A percentile compares a stretch with the other conserved stretches of the same genome.
These are phyloP conservation scores for Thalassiosira sp. DNA, from an alignment of 352 stramenopile genomes.

Conservation along the genomic window DNA sequence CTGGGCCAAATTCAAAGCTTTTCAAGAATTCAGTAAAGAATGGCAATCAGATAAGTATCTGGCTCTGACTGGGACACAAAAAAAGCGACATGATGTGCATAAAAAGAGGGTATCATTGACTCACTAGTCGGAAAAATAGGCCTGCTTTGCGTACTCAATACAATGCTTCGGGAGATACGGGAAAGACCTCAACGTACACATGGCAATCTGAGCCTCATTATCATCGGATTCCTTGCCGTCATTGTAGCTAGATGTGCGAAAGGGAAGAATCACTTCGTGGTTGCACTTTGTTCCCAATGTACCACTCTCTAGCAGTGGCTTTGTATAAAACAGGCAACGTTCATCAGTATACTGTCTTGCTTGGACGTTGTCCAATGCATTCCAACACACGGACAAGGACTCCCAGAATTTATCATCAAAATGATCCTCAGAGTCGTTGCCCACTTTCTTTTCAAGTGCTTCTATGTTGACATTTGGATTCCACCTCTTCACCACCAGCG, in stretches of 20 bases:
- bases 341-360: constrained; percentile 95
- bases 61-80: constrained; percentile 4
- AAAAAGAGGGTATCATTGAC: constrained; percentile 9
- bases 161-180: constrained; percentile 97
- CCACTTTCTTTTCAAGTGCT: constrained; percentile 75
- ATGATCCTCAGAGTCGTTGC: constrained; percentile 89
- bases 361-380: constrained; percentile 97
- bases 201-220: constrained; percentile 93
- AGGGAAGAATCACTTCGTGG: constrained; percentile 86
- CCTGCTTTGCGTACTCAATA: constrained; percentile 90
- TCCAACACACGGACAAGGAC: constrained; percentile 92
- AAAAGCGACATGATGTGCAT: neutral
- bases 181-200: constrained; percentile 99
- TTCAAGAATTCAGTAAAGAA: too few relatives aligned
- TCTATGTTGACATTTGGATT: constrained; percentile 89
- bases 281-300: constrained; percentile 96
- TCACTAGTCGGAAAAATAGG: constrained; percentile 72
- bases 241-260: constrained; percentile 86
- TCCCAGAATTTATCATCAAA: constrained; percentile 98
- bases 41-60: too few relatives aligned
- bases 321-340: constrained; percentile 94
- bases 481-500: constrained; percentile 90
- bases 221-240: constrained; percentile 67
- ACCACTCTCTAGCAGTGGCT: constrained; percentile 96
- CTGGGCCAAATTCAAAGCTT: constrained; percentile 71